A percentile compares a stretch with the other conserved stretches of the same genome.
phyloP scores from a whole-genome alignment of 1,284 basidiomycete species.

The Melampsora americana region DNA sequence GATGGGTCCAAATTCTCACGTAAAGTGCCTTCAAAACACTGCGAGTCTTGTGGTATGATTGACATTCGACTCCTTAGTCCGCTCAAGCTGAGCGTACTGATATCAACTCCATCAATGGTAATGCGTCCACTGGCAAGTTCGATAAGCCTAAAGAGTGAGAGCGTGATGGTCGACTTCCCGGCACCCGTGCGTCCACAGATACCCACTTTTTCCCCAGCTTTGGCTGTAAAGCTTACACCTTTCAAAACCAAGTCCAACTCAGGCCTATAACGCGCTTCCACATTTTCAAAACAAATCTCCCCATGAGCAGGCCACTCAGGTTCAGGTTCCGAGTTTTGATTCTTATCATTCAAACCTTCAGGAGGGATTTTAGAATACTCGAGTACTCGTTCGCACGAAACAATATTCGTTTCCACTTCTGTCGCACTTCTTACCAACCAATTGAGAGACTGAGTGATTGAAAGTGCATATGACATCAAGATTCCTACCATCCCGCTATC shows the following conservation, averaged over 20 bases:
- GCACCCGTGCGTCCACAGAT: slow-evolving; percentile 84
- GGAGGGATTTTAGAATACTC: slow-evolving; percentile 68
- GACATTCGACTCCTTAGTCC: slow-evolving; percentile 66
- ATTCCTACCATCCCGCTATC: slow-evolving; percentile 89
- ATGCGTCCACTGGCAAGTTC: slow-evolving; percentile 78
- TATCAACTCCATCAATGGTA: slow-evolving; percentile 76
- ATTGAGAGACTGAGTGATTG: slow-evolving; percentile 63
- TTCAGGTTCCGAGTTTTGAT: slow-evolving; percentile 58
- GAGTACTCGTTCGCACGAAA: slow-evolving; percentile 64
- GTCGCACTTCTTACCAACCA: slow-evolving; percentile 86
- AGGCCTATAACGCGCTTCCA: slow-evolving; percentile 71
- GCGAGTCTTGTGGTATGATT: slow-evolving; percentile 74
- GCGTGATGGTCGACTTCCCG: slow-evolving; percentile 78
- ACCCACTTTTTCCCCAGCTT: slow-evolving; percentile 58
- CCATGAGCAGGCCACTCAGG: slow-evolving; percentile 73
- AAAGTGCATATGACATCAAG: slow-evolving; percentile 76
- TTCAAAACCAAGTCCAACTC: slow-evolving; percentile 75
- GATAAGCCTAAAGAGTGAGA: slow-evolving; percentile 71
- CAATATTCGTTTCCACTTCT: slow-evolving; percentile 90
- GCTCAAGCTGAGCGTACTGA: slow-evolving; percentile 75
- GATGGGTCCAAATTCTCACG: slow-evolving; percentile 80
- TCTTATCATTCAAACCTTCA: slow-evolving; percentile 72
- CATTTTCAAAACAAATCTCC: slow-evolving; percentile 69
- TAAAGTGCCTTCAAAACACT: slow-evolving; percentile 66
- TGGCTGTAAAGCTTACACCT: slow-evolving; percentile 64